These are phyloP conservation scores for Suhomyces pyralidae DNA, from an alignment of 805 yeast genomes.

Conservation along the genomic window DNA sequence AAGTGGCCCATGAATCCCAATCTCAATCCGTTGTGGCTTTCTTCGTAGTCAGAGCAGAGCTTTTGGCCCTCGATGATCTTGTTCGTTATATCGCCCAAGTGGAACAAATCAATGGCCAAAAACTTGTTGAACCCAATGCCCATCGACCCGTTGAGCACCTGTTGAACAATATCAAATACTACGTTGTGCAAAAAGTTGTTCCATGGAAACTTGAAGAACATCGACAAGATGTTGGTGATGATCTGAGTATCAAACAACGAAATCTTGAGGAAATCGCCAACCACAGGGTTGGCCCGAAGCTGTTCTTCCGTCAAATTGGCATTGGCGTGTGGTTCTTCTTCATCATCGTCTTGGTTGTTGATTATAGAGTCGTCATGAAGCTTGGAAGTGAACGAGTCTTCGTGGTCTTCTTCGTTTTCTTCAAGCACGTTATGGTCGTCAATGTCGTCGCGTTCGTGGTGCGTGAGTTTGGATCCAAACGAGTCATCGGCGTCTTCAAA, in stretches of 20 bases:
- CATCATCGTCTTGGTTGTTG: constrained; percentile 25
- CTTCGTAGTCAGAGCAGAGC: constrained; percentile 25
- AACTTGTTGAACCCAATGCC: constrained; percentile 48
- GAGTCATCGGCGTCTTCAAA: constrained; percentile 13
- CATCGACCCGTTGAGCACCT: constrained; percentile 46
- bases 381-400: constrained; percentile 26
- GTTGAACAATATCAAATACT: constrained; percentile 47
- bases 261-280: constrained; percentile 43
- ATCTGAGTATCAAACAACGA: constrained; percentile 43
- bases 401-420: constrained; percentile 31
- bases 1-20: constrained; percentile 32
- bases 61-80: constrained; percentile 47
- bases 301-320: constrained; percentile 43
- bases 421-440: constrained; percentile 14
- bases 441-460: constrained; percentile 1
- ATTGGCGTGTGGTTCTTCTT: constrained; percentile 43
- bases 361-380: constrained; percentile 21
- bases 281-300: constrained; percentile 40
- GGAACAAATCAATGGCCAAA: constrained; percentile 58
- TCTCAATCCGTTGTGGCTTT: constrained; percentile 23
- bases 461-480: constrained; percentile 17
- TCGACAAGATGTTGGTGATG: constrained; percentile 37
- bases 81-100: constrained; percentile 39
- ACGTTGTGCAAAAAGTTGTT: constrained; percentile 47
- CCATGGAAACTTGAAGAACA: constrained; percentile 49